Conservation (phyloP, 805 yeast genomes). For the Cyberlindnera suaveolens region DNA sequence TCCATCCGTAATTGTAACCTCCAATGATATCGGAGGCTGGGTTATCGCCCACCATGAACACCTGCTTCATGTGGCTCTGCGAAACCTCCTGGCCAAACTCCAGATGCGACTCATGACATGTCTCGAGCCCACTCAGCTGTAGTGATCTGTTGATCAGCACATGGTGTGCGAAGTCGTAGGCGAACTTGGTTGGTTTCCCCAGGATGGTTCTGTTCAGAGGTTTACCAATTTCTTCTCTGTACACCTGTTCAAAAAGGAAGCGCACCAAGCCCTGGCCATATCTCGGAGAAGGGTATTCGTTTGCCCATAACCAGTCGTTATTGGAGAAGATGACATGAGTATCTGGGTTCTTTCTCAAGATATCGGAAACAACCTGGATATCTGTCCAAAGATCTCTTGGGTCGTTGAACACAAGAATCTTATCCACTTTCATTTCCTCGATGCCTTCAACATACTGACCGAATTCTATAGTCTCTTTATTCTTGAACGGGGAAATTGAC, state of each 20-base stretch:
- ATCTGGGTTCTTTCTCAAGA: slow-evolving; percentile 57
- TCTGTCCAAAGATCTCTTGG: slow-evolving; percentile 88
- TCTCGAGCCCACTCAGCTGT: slow-evolving; percentile 24
- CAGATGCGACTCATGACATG: background rate
- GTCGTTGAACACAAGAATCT: slow-evolving; percentile 79
- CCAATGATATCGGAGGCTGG: slow-evolving; percentile 92
- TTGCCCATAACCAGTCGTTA: slow-evolving; percentile 84
- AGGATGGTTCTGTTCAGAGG: slow-evolving; percentile 49
- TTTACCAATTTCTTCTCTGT: slow-evolving; percentile 43
- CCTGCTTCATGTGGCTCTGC: slow-evolving; percentile 43
- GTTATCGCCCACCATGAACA: slow-evolving; percentile 96
- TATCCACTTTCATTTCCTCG: slow-evolving; percentile 39
- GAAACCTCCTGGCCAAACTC: slow-evolving; percentile 19
- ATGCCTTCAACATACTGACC: slow-evolving; percentile 23
- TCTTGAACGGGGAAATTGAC: slow-evolving; percentile 75
- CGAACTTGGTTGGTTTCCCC: slow-evolving; percentile 77
- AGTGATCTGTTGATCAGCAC: slow-evolving; percentile 38
- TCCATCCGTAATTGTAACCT: slow-evolving; percentile 86
- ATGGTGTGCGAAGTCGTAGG: slow-evolving; percentile 79
- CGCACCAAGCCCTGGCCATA: slow-evolving; percentile 91
- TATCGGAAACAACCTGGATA: slow-evolving; percentile 67
- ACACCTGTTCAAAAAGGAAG: slow-evolving; percentile 53
- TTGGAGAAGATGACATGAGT: slow-evolving; percentile 77
- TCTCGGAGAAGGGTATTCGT: slow-evolving; percentile 68
- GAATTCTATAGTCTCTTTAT: slow-evolving; percentile 36